Evolutionary conservation across 2,329 filamentous ascomycete species (phyloP).

Genomic region (Plectosphaerella plurivora): DNA sequence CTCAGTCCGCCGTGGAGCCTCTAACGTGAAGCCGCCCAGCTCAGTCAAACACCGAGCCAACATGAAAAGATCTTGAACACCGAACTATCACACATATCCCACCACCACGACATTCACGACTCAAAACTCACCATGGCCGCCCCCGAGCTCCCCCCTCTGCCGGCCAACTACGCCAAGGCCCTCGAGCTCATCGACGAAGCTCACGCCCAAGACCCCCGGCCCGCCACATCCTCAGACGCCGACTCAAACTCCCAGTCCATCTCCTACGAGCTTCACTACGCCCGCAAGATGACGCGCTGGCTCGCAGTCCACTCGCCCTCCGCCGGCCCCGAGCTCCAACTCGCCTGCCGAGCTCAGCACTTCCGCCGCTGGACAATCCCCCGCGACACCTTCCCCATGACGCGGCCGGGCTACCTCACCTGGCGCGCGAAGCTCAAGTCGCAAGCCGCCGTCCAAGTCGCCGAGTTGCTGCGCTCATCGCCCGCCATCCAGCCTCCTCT

Average conservation of each 20-base stretch:
- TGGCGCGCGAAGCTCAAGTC: constrained; percentile 74
- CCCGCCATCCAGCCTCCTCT: constrained; percentile 30
- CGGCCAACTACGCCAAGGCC: constrained; percentile 42
- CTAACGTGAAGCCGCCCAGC: no score
- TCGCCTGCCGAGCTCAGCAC: constrained; percentile 81
- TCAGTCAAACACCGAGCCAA: neutral
- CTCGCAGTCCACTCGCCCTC: constrained; percentile 55
- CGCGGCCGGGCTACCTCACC: constrained; percentile 69
- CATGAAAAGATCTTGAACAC: neutral
- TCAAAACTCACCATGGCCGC: constrained; percentile 10
- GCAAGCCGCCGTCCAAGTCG: constrained; percentile 51
- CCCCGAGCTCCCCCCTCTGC: constrained; percentile 21
- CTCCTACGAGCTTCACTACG: constrained; percentile 81
- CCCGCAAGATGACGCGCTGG: constrained; percentile 72
- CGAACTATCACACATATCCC: neutral
- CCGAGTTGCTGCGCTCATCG: constrained; percentile 45
- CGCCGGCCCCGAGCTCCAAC: constrained; percentile 62
- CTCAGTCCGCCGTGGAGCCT: neutral
- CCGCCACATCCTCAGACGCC: constrained; percentile 28
- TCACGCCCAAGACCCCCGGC: constrained; percentile 29
- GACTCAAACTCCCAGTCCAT: constrained; percentile 34
- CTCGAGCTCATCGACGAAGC: constrained; percentile 69
- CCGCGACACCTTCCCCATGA: constrained; percentile 67
- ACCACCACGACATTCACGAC: neutral
- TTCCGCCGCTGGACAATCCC: constrained; percentile 80